phyloP scores from a whole-genome alignment of 768 basidiomycete genomes.

The Nevesoporus exiguus region DNA sequence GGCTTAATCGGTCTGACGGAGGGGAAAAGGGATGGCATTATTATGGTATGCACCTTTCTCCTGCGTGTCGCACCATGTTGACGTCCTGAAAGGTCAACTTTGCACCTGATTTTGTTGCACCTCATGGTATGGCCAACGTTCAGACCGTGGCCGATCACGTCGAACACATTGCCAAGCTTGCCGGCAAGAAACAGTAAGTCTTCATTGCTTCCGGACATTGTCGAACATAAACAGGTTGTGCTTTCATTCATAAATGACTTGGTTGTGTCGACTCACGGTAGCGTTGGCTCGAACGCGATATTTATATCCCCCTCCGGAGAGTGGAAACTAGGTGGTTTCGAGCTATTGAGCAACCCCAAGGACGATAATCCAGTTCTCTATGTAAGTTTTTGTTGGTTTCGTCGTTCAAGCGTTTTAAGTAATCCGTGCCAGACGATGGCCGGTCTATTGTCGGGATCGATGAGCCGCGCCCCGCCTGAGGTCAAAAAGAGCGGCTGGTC shows the following conservation, averaged over 20 bases:
- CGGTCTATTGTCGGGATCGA: conserved; percentile 57
- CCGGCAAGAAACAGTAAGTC: conserved; percentile 69
- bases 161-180: conserved; percentile 72
- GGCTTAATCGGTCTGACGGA: conserved; percentile 57
- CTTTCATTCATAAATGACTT: conserved; percentile 81
- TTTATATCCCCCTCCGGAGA: conserved; percentile 93
- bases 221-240: conserved; percentile 44
- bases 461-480: conserved; percentile 72
- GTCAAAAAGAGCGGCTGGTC: conserved; percentile 87
- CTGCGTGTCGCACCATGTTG: background rate
- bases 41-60: conserved; percentile 59
- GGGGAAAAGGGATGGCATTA: conserved; percentile 73
- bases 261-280: conserved; percentile 79
- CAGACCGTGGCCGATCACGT: conserved; percentile 79
- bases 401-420: conserved; percentile 13
- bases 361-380: conserved; percentile 79
- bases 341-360: conserved; percentile 78
- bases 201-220: background rate
- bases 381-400: conserved; percentile 44
- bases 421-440: conserved; percentile 60
- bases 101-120: conserved; percentile 62
- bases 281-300: conserved; percentile 66
- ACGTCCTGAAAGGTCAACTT: conserved; percentile 69
- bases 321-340: conserved; percentile 96
- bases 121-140: conserved; percentile 61